Evolutionary conservation across 2,329 filamentous ascomycete species (phyloP), one percentile per base, ranked within the genome.

Genomic region (Colletotrichum magnum): DNA sequence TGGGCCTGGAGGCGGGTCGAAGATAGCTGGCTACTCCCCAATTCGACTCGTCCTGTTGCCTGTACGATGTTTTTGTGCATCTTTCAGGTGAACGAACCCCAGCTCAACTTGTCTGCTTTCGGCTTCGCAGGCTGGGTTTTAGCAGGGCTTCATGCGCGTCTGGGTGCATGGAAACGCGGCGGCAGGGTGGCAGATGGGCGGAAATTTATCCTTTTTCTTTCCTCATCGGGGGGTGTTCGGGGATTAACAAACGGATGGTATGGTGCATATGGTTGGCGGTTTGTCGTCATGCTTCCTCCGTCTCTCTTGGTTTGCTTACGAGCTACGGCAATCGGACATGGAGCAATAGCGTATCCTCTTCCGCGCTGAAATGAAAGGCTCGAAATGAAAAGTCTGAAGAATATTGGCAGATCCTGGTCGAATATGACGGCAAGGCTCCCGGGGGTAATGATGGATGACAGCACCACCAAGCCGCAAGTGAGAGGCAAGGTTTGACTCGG

Each of bases 61-160:
- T 45, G 21, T 36, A 36, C 60, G 36, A 53, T 41, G 39, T 45
- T 39, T 24, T 50, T 47, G 52, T 51, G n/a, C 47, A 48, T 18
- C 56, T 48, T 28, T 65, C 60, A 64, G 28, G 64, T 64, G 64
- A 41, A 36, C 36, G 52, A 53, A 58, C 36, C 64, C 43, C n/a
- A 18, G 51, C 39, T 16, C 52, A 58, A 24, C 26, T 64, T 43
- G 41, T 15, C 52, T 63, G 36, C 16, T 68, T 68, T 58, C 21
- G 59, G 59, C 53, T 18, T 18, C 57, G 52, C 36, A 36, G 39
- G 47, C 59, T 58, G 52, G 43, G 58, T 64, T 32, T 32, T 15
- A 39, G 43, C 61, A 32, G 41, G 52, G 61, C 58, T 39, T 36
- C 43, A 67, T 67, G 64, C 50, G 51, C 51, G 64, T 36, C 28